phyloP scores from a whole-genome alignment of 495 filamentous ascomycete genomes.

The Penicillium manginii region DNA sequence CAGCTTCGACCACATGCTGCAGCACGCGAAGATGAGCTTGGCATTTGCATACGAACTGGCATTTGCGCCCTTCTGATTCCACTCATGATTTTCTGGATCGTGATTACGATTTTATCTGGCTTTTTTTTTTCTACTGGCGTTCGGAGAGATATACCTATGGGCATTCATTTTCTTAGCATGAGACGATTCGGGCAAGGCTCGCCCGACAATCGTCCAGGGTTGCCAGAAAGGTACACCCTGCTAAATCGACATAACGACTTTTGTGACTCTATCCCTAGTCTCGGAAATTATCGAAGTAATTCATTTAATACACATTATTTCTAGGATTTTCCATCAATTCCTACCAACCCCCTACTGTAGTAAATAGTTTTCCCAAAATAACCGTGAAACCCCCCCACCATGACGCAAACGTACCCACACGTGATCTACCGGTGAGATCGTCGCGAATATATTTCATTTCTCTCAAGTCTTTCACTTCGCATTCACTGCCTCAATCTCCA shows the following conservation, averaged over 20 bases:
- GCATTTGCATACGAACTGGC: slow-evolving; percentile 88
- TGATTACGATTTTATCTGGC: slow-evolving; percentile 2
- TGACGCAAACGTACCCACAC: slow-evolving; percentile 6
- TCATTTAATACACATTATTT: too few relatives aligned
- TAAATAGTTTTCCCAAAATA: too few relatives aligned
- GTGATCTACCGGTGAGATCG: slow-evolving; percentile 8
- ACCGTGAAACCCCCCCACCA: neutral
- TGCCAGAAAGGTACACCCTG: neutral
- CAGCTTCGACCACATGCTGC: slow-evolving; percentile 96
- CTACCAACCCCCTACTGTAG: too few relatives aligned
- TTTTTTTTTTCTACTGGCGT: slow-evolving; percentile 20
- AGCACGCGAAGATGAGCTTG: slow-evolving; percentile 91
- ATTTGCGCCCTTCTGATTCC: slow-evolving; percentile 41
- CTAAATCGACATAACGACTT: slow-evolving; percentile 1
- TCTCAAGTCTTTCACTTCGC: neutral
- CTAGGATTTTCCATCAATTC: neutral
- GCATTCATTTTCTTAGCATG: slow-evolving; percentile 5
- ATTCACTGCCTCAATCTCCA: neutral
- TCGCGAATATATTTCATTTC: neutral
- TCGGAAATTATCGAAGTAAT: neutral
- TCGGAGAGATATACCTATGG: slow-evolving; percentile 22
- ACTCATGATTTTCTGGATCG: neutral
- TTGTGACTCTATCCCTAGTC: neutral
- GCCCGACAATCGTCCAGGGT: neutral
- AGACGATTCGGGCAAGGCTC: neutral